These are phyloP conservation scores for Fusarium dlaminii DNA, from an alignment of 2,329 filamentous ascomycete species.

Conservation along the genomic window DNA sequence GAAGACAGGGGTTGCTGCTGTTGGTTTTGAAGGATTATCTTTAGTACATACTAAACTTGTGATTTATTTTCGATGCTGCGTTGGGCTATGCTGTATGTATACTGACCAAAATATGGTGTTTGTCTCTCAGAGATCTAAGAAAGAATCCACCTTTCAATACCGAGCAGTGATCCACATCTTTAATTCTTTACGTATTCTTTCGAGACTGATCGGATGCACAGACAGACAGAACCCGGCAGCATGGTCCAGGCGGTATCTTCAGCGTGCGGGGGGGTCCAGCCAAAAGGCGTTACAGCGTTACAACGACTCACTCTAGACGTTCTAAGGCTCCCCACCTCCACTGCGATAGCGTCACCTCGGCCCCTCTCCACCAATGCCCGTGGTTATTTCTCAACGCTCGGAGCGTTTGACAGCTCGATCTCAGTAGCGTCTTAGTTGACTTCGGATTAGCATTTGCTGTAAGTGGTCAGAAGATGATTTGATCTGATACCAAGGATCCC, in stretches of 20 bases:
- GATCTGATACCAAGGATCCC: slow-evolving; percentile 4
- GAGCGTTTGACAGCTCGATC: slow-evolving; percentile 36
- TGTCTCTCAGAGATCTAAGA: not conserved
- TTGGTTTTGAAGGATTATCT: slow-evolving; percentile 5
- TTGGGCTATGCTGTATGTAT: not conserved
- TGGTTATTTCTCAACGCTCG: slow-evolving; percentile 24
- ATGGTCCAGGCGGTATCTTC: slow-evolving; percentile 16
- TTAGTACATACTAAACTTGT: not conserved
- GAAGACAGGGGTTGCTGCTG: slow-evolving; percentile 22
- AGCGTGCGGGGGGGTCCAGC: slow-evolving; percentile 28
- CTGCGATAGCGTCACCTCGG: slow-evolving; percentile 27
- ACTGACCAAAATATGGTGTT: not conserved
- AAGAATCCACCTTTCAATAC: not conserved
- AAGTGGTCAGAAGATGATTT: not conserved
- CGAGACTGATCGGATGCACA: not conserved
- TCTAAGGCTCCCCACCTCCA: slow-evolving; percentile 9
- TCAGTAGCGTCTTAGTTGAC: slow-evolving; percentile 20
- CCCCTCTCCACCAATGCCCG: slow-evolving; percentile 20
- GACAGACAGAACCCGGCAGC: slow-evolving; percentile 16
- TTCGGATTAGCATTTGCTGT: slow-evolving; percentile 1
- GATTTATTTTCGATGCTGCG: not conserved
- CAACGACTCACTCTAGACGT: not conserved
- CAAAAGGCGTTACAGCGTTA: slow-evolving; percentile 17
- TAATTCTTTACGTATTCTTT: not conserved
- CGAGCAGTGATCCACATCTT: not conserved